phyloP scores from a whole-genome alignment of 192 early-diverging fungal genomes.

The Coemansia asiatica region DNA sequence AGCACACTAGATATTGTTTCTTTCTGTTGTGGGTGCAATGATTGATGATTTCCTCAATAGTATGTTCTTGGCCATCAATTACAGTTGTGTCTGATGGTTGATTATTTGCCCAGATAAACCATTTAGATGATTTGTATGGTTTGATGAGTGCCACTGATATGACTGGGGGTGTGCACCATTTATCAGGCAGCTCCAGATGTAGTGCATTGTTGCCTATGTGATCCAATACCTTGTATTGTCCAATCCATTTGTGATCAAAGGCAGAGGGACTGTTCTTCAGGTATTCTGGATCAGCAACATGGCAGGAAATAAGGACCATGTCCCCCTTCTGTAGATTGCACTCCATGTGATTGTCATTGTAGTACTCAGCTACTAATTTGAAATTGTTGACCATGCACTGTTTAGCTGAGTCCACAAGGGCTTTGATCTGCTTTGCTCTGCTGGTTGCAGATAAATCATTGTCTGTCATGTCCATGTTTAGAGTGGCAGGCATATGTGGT shows the following conservation, averaged over 20 bases:
- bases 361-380: neutral
- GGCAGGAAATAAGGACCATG: neutral
- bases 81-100: neutral
- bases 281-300: neutral
- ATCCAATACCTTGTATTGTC: neutral
- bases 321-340: neutral
- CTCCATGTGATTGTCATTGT: neutral
- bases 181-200: neutral
- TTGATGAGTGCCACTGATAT: neutral
- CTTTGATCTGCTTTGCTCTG: neutral
- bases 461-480: neutral
- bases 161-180: neutral
- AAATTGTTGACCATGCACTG: neutral
- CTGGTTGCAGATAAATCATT: neutral
- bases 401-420: neutral
- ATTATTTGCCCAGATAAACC: neutral
- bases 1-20: neutral
- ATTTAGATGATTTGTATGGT: neutral
- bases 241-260: neutral
- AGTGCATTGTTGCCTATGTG: neutral
- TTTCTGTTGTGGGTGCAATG: neutral
- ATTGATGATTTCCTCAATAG: neutral
- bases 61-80: constrained; percentile 1
- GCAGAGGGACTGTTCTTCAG: neutral
- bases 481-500: neutral